These are phyloP conservation scores for Wickerhamiella slavikovae DNA, from an alignment of 805 yeast genomes.

Conservation along the genomic window DNA sequence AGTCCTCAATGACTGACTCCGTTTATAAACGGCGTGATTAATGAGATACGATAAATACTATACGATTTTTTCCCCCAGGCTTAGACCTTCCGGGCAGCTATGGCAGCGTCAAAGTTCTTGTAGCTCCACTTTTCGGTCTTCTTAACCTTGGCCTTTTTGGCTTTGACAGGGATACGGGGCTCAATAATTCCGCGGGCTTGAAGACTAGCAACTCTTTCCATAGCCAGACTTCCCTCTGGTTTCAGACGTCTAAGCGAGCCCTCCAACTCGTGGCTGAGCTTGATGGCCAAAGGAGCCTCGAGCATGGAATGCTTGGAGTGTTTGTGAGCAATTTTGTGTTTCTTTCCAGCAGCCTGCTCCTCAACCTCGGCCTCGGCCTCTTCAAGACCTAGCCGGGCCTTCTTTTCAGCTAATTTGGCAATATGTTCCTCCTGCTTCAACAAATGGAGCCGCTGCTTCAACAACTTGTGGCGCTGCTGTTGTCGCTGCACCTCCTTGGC, in stretches of 20 bases:
- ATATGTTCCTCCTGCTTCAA: neutral
- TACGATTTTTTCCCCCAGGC: too few relatives aligned
- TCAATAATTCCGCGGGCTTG: conserved; percentile 80
- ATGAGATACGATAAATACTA: too few relatives aligned
- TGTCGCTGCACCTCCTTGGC: conserved; percentile 26
- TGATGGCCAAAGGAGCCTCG: conserved; percentile 40
- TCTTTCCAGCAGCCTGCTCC: conserved; percentile 8
- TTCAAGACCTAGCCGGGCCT: conserved; percentile 38
- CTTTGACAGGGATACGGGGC: conserved; percentile 50
- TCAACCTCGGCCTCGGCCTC: conserved; percentile 12
- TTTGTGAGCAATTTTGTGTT: conserved; percentile 17
- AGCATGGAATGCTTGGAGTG: conserved; percentile 28
- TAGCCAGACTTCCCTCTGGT: conserved; percentile 76
- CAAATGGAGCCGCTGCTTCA: too few relatives aligned
- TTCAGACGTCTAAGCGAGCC: conserved; percentile 66
- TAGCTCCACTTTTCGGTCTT: conserved; percentile 88
- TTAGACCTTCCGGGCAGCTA: too few relatives aligned
- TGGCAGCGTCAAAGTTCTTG: conserved; percentile 60
- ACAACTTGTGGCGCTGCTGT: conserved; percentile 31
- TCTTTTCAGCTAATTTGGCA: conserved; percentile 28
- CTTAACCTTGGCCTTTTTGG: conserved; percentile 44
- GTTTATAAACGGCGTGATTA: too few relatives aligned
- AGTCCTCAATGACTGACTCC: too few relatives aligned
- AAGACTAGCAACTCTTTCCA: conserved; percentile 60
- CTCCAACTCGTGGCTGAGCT: conserved; percentile 71